Base-by-base conservation (phyloP, 139 green algal genomes). In the Chlamydomonas sp. region DNA sequence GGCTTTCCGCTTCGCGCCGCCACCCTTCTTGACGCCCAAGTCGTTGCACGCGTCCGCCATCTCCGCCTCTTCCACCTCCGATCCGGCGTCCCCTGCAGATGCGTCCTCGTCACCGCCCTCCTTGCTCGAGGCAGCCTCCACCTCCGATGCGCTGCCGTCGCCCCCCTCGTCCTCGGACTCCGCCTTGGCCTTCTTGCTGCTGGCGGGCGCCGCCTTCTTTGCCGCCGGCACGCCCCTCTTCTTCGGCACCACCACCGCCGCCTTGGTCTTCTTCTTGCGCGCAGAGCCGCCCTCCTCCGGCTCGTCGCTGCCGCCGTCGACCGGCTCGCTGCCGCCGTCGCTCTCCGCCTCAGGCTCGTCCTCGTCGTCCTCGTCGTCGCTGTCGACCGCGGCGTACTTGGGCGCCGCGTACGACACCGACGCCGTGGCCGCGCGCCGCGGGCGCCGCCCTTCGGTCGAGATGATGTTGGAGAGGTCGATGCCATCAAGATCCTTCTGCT, bases 391-490 rank as follows among this genome's bases (percentile, higher is more conserved):
- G 43, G 13, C 43, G 43, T 54, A 54, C 43, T 13, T 20, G 43
- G 43, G 43, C 43, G n/a, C n/a, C n/a, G n/a, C n/a, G 34, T 43
- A 68, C 10, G 34, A 68, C 13, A 35, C 62, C 37, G 65, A 69
- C 31, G 74, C 72, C 29, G 76, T 57, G 28, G 74, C 67, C 13
- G 69, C 71, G n/a, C 75, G 29, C 2, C 83, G 69, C 39, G 79
- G 73, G 20, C 78, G 58, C 20, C 78, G 57, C 22, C 81, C 76
- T 3, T 43, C 70, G 29, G 29, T 38, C 16, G 71, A 66, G 16
- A 92, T 77, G 76, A 92, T 91, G 77, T 92, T 92, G 68, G 73
- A 85, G 2, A 72, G 83, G 75, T 92, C 87, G 58, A 92, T 92
- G 31, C 86, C 87, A 5, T 91, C 87, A 58, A 92, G 58, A 49